Evolutionary conservation across 2,329 filamentous ascomycete genomes (phyloP).

Genomic region (Colletotrichum sp.): DNA sequence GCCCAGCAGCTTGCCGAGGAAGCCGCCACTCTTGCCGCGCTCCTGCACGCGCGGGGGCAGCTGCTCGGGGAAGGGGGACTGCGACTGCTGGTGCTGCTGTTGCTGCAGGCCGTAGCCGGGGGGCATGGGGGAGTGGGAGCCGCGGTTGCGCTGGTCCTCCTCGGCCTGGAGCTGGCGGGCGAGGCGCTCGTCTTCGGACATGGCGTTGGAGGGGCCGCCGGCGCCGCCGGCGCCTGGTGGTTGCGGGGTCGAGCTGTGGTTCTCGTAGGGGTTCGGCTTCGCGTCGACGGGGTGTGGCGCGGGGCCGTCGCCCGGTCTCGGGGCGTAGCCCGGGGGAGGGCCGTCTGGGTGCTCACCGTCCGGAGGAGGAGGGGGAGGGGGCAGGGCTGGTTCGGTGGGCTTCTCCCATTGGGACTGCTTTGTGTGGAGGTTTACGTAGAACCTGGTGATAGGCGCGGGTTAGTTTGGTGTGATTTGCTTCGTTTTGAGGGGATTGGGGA

Average conservation of each 20-base stretch:
- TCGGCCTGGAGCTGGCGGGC: slow-evolving; percentile 83
- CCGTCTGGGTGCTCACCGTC: slow-evolving; percentile 52
- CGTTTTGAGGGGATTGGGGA: not conserved
- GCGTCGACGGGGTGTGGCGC: slow-evolving; percentile 47
- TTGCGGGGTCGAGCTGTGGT: slow-evolving; percentile 29
- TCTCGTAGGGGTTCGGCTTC: slow-evolving; percentile 64
- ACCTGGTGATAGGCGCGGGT: slow-evolving; percentile 56
- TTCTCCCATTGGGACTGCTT: slow-evolving; percentile 92
- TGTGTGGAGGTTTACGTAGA: slow-evolving; percentile 89
- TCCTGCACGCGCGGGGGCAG: slow-evolving; percentile 43
- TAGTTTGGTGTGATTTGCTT: not conserved
- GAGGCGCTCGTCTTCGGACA: slow-evolving; percentile 72
- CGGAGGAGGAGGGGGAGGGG: slow-evolving; percentile 43
- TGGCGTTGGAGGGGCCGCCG: slow-evolving; percentile 27
- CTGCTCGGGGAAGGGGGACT: slow-evolving; percentile 37
- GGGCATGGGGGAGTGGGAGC: slow-evolving; percentile 33
- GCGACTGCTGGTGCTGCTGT: slow-evolving; percentile 29
- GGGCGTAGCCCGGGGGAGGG: slow-evolving; percentile 71
- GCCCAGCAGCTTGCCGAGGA: slow-evolving; percentile 58
- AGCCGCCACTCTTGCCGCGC: slow-evolving; percentile 43
- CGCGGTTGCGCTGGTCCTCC: slow-evolving; percentile 64
- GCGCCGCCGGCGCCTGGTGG: slow-evolving; percentile 35
- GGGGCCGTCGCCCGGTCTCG: slow-evolving; percentile 43
- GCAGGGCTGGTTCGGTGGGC: slow-evolving; percentile 72
- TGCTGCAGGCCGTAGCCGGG: slow-evolving; percentile 27